A percentile compares a stretch with the other conserved stretches of the same genome.
Conservation (phyloP, 1,284 basidiomycete genomes). For the Boletus semigastroideus region DNA sequence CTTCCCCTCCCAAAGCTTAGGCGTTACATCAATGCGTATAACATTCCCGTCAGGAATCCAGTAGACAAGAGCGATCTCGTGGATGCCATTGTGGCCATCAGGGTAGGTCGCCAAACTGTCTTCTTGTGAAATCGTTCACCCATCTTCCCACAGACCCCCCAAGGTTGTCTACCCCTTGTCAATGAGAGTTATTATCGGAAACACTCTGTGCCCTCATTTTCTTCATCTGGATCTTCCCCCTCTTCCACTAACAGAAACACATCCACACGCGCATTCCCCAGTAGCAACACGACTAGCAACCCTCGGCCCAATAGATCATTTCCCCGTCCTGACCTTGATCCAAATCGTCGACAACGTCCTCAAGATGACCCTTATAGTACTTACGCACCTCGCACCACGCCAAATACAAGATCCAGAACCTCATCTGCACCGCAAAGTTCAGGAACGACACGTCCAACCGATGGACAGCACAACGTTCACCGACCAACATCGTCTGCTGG, state of each 20-base stretch:
- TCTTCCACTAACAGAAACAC: constrained; percentile 22
- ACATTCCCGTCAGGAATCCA: constrained; percentile 57
- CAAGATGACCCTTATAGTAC: constrained; percentile 23
- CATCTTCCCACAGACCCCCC: constrained; percentile 23
- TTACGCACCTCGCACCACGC: constrained; percentile 15
- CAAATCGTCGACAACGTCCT: constrained; percentile 20
- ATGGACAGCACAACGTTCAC: constrained; percentile 12
- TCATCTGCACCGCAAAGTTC: constrained; percentile 25
- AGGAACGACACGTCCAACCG: constrained; percentile 10
- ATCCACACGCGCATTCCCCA: constrained; percentile 13
- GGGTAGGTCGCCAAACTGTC: constrained; percentile 38
- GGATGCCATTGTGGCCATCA: constrained; percentile 54
- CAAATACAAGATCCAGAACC: constrained; percentile 19
- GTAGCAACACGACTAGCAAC: constrained; percentile 6
- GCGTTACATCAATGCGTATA: constrained; percentile 68
- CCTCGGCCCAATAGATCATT: constrained; percentile 23
- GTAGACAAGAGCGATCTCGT: constrained; percentile 78
- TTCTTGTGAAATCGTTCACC: constrained; percentile 1
- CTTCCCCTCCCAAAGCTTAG: constrained; percentile 60
- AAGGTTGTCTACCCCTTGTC: constrained; percentile 32
- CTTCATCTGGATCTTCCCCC: constrained; percentile 32
- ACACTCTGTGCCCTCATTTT: constrained; percentile 58
- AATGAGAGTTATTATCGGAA: constrained; percentile 58
- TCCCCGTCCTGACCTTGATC: constrained; percentile 43
- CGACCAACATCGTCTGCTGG: constrained; percentile 26